Percentiles rank a stretch among this genome's conserved stretches.
Evolutionary conservation across 1,139 yeast species (phyloP).

Genomic region (Entelexis sorbosivorans): DNA sequence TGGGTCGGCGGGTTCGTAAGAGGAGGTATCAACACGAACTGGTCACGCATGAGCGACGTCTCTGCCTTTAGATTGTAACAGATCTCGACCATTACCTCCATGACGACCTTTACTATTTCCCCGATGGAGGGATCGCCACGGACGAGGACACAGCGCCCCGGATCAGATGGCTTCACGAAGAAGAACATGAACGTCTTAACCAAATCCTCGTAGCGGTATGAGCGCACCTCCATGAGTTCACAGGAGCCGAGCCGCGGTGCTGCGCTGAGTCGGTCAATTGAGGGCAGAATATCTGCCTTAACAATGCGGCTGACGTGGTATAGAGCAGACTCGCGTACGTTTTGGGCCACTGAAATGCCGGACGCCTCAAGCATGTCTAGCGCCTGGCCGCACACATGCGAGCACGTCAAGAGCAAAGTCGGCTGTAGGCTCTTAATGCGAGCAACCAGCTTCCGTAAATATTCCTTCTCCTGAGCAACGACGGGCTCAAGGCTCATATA

Average conservation of each 20-base stretch:
- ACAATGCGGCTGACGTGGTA: conserved; percentile 72
- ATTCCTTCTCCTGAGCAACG: conserved; percentile 79
- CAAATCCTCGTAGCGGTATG: conserved; percentile 42
- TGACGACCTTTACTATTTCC: conserved; percentile 58
- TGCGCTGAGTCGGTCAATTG: conserved; percentile 53
- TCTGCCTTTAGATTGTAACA: conserved; percentile 71
- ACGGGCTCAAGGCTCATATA: conserved; percentile 77
- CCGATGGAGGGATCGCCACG: conserved; percentile 42
- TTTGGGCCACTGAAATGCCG: conserved; percentile 66
- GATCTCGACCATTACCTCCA: conserved; percentile 70
- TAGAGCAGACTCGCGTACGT: conserved; percentile 72
- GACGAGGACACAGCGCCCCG: conserved; percentile 73
- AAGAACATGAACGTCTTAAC: conserved; percentile 67
- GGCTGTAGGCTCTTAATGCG: conserved; percentile 71
- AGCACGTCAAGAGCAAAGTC: conserved; percentile 67
- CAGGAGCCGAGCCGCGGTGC: conserved; percentile 63
- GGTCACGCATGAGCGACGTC: conserved; percentile 67
- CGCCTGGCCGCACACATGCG: conserved; percentile 76
- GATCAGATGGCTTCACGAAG: conserved; percentile 59
- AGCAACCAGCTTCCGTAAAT: conserved; percentile 67
- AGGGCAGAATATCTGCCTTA: conserved; percentile 64
- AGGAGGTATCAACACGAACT: conserved; percentile 44
- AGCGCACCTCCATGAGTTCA: conserved; percentile 55
- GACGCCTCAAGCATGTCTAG: conserved; percentile 57
- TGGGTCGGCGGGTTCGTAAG: conserved; percentile 30